Percentiles rank a stretch among this genome's conserved stretches.
These are phyloP conservation scores for Kodamaea plutei DNA, from an alignment of 1,139 yeast species.

Conservation along the genomic window DNA sequence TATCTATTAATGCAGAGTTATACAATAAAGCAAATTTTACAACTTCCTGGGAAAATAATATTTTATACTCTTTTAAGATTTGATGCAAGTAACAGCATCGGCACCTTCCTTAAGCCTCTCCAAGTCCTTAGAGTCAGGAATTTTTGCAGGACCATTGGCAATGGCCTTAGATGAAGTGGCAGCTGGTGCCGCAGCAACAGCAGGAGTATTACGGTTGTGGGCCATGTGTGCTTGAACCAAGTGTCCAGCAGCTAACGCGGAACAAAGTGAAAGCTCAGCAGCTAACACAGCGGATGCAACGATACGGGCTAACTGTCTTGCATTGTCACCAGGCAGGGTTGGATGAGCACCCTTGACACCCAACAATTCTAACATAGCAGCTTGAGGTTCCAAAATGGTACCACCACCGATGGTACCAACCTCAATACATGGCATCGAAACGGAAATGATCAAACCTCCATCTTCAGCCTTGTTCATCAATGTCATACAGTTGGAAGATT, in stretches of 20 bases:
- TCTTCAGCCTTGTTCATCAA: slow-evolving; percentile 72
- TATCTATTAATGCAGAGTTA: slow-evolving; percentile 14
- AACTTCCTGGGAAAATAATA: no score
- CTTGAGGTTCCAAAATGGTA: slow-evolving; percentile 94
- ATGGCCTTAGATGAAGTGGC: slow-evolving; percentile 8
- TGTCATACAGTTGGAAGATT: slow-evolving; percentile 95
- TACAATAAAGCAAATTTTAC: slow-evolving; percentile 6
- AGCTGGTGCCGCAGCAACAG: slow-evolving; percentile 27
- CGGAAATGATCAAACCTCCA: slow-evolving; percentile 87
- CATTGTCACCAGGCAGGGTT: slow-evolving; percentile 89
- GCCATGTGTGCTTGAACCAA: slow-evolving; percentile 97
- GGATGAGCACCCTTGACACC: slow-evolving; percentile 97
- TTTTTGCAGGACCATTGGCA: slow-evolving; percentile 11
- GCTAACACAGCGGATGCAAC: slow-evolving; percentile 96
- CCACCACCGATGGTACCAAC: slow-evolving; percentile 99
- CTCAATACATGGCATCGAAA: slow-evolving; percentile 98
- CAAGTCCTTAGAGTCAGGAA: slow-evolving; percentile 44
- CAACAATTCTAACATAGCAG: slow-evolving; percentile 88
- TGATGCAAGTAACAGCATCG: slow-evolving; percentile 63
- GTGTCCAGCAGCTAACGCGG: slow-evolving; percentile 98
- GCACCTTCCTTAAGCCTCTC: slow-evolving; percentile 65
- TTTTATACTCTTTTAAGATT: no score
- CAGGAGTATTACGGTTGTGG: slow-evolving; percentile 75
- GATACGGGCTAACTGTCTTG: slow-evolving; percentile 90
- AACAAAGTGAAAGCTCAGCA: slow-evolving; percentile 88